Evolutionary conservation across 176 grass and related monocot species (phyloP).

Genomic region (Rhynchospora pubera): DNA sequence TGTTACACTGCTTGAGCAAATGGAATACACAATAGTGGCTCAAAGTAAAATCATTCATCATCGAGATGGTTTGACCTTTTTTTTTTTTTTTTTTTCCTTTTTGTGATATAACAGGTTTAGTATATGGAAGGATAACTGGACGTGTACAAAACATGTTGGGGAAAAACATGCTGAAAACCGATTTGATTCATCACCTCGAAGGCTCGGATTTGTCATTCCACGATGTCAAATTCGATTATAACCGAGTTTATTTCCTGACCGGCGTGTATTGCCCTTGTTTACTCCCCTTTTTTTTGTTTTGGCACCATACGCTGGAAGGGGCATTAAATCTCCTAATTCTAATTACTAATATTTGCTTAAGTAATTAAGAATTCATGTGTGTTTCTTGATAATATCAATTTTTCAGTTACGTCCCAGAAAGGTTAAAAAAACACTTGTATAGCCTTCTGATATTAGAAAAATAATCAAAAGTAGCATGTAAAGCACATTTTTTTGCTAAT

Average conservation of each 20-base stretch:
- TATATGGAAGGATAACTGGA: slow-evolving; percentile 42
- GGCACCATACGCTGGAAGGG: not conserved
- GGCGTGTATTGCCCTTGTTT: slow-evolving; percentile 36
- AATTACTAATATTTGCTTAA: not conserved
- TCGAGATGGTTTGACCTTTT: not conserved
- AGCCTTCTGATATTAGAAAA: not conserved
- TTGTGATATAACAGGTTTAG: slow-evolving; percentile 37
- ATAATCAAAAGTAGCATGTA: not conserved
- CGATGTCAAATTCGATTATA: slow-evolving; percentile 85
- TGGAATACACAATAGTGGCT: not conserved
- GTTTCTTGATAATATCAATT: not conserved
- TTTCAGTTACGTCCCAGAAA: not conserved
- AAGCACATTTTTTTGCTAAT: not conserved
- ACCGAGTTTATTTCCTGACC: slow-evolving; percentile 43
- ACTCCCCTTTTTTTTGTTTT: not conserved
- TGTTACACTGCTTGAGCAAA: not conserved
- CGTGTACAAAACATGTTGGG: slow-evolving; percentile 18
- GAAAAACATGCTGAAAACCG: slow-evolving; percentile 74
- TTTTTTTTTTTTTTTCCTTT: not conserved
- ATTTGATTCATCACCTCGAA: slow-evolving; percentile 72
- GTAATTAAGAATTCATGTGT: not conserved
- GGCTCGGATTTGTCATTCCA: slow-evolving; percentile 52
- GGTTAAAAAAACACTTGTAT: not conserved
- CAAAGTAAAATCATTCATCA: not conserved
- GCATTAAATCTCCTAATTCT: not conserved